A percentile compares a stretch with the other conserved stretches of the same genome.
Evolutionary conservation across 2,329 filamentous ascomycete genomes (phyloP).

Genomic region (Cladosporium phlei): DNA sequence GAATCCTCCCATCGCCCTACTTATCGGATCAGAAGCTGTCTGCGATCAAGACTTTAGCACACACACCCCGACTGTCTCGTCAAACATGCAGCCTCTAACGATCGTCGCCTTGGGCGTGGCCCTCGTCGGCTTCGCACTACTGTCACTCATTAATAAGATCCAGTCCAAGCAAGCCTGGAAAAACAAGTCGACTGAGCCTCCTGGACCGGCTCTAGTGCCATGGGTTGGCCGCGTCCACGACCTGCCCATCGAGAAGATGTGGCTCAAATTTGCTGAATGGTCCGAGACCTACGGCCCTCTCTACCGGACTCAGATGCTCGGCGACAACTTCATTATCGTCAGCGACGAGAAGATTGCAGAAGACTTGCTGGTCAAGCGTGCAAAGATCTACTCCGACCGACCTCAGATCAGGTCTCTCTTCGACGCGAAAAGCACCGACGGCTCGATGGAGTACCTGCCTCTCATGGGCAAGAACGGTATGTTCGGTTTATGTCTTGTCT

Average conservation of each 20-base stretch:
- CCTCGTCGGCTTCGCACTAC: conserved; percentile 33
- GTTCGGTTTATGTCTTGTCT: conserved; percentile 17
- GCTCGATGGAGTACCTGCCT: conserved; percentile 54
- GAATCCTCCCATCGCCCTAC: background rate
- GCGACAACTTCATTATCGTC: conserved; percentile 45
- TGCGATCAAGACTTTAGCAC: background rate
- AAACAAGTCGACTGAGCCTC: conserved; percentile 31
- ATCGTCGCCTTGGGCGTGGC: conserved; percentile 26
- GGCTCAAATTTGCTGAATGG: conserved; percentile 49
- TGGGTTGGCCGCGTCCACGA: conserved; percentile 42
- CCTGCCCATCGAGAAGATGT: conserved; percentile 47
- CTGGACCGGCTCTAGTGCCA: conserved; percentile 38
- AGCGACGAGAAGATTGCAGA: conserved; percentile 51
- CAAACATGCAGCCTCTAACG: conserved; percentile 39
- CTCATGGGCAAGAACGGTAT: conserved; percentile 54
- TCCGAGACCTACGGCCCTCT: conserved; percentile 32
- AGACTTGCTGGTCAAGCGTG: conserved; percentile 50
- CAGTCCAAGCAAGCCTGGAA: conserved; percentile 31
- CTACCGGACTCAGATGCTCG: conserved; percentile 34
- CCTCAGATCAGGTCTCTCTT: conserved; percentile 48
- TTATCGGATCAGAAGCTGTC: conserved; percentile 2
- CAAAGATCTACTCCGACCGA: conserved; percentile 50
- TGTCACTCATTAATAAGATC: conserved; percentile 32
- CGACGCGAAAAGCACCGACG: conserved; percentile 51
- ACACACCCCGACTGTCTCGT: conserved; percentile 2